Evolutionary conservation across 2,329 filamentous ascomycete genomes (phyloP).

Genomic region (Dryadomyces quercus-mongolicae): DNA sequence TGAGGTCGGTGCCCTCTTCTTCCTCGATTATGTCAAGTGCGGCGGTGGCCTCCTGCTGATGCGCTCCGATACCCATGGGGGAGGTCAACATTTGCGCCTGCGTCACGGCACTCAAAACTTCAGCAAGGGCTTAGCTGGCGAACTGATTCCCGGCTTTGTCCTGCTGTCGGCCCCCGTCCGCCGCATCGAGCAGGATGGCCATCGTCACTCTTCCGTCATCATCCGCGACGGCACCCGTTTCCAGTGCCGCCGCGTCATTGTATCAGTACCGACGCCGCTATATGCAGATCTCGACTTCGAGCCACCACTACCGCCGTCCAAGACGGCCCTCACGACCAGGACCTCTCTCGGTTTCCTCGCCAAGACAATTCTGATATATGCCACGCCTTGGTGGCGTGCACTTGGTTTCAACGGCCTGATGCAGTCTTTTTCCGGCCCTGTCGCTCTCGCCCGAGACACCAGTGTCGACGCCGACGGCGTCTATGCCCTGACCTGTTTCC

Average conservation of each 20-base stretch:
- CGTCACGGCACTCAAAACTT: constrained; percentile 24
- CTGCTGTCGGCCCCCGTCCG: constrained; percentile 4
- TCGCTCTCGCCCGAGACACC: constrained; percentile 4
- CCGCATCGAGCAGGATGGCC: background rate
- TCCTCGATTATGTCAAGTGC: constrained; percentile 42
- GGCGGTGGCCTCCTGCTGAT: constrained; percentile 39
- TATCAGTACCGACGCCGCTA: constrained; percentile 8
- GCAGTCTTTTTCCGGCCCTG: constrained; percentile 6
- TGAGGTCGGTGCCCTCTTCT: constrained; percentile 38
- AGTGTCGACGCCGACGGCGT: constrained; percentile 14
- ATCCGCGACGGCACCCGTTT: background rate
- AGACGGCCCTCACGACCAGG: constrained; percentile 14
- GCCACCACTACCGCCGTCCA: constrained; percentile 24
- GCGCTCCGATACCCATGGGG: constrained; percentile 37
- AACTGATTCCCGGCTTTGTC: constrained; percentile 1
- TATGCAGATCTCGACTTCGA: constrained; percentile 28
- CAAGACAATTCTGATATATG: constrained; percentile 35
- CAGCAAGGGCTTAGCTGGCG: background rate
- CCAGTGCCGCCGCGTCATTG: constrained; percentile 1
- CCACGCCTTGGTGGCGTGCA: constrained; percentile 24
- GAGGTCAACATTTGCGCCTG: constrained; percentile 37
- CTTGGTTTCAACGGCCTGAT: constrained; percentile 29
- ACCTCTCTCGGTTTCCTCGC: constrained; percentile 36
- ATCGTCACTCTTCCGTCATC: background rate
- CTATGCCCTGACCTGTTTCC: constrained; percentile 27